Evolutionary conservation across 805 yeast genomes (phyloP).

Genomic region (Cyberlindnera euphorbiae): DNA sequence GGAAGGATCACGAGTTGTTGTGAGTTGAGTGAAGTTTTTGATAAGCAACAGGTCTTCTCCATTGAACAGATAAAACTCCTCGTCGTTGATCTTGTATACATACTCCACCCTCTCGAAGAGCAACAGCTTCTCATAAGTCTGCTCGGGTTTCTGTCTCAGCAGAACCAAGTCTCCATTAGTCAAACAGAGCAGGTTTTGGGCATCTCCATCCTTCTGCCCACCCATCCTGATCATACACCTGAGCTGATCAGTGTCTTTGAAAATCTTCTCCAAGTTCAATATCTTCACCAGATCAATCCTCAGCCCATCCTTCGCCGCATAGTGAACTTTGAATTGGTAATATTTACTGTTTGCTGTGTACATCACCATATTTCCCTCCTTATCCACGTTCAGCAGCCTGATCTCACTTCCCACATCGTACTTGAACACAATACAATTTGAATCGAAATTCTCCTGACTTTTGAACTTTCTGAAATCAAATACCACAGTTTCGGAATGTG

Average conservation of each 20-base stretch:
- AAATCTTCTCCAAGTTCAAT: slow-evolving; percentile 15
- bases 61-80: slow-evolving; percentile 32
- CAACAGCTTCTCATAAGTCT: slow-evolving; percentile 11
- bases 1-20: slow-evolving; percentile 8
- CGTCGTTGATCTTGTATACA: slow-evolving; percentile 20
- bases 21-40: slow-evolving; percentile 13
- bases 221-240: slow-evolving; percentile 15
- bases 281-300: slow-evolving; percentile 21
- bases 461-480: slow-evolving; percentile 22
- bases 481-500: slow-evolving; percentile 22
- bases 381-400: slow-evolving; percentile 15
- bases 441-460: slow-evolving; percentile 17
- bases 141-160: slow-evolving; percentile 10
- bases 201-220: slow-evolving; percentile 1
- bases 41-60: slow-evolving; percentile 32
- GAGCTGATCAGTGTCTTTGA: slow-evolving; percentile 5
- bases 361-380: slow-evolving; percentile 21
- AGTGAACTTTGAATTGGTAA: slow-evolving; percentile 23
- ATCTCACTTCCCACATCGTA: slow-evolving; percentile 24
- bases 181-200: slow-evolving; percentile 22
- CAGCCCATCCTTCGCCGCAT: slow-evolving; percentile 9
- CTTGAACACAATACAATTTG: slow-evolving; percentile 25
- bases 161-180: slow-evolving; percentile 24
- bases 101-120: slow-evolving; percentile 25
- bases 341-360: slow-evolving; percentile 14